Evolutionary conservation across 495 filamentous ascomycete genomes (phyloP).

Genomic region (Aspergillus avenaceus): DNA sequence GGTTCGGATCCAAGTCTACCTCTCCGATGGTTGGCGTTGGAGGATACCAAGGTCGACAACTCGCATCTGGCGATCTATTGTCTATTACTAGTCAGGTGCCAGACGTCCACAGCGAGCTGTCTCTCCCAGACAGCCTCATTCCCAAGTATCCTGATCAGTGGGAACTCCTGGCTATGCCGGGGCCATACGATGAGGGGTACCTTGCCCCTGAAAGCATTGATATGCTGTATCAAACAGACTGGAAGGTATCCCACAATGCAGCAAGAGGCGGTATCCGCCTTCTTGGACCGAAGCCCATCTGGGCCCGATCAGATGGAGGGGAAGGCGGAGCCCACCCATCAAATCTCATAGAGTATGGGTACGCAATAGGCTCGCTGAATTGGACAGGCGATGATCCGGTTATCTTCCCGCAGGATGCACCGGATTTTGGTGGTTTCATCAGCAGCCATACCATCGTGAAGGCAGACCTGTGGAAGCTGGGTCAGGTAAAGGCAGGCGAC

Average conservation of each 20-base stretch:
- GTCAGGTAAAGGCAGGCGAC: constrained; percentile 58
- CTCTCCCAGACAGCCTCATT: constrained; percentile 35
- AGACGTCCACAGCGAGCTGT: constrained; percentile 17
- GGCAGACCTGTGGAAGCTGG: constrained; percentile 56
- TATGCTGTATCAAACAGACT: constrained; percentile 52
- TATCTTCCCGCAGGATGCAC: constrained; percentile 55
- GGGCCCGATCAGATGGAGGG: constrained; percentile 53
- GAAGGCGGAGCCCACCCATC: constrained; percentile 58
- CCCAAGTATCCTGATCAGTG: constrained; percentile 41
- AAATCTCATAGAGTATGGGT: constrained; percentile 58
- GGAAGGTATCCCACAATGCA: constrained; percentile 57
- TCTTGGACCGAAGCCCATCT: constrained; percentile 51
- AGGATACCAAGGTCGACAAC: constrained; percentile 54
- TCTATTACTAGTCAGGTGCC: constrained; percentile 28
- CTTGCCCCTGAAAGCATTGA: constrained; percentile 47
- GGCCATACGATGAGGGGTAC: constrained; percentile 55
- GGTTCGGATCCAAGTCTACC: constrained; percentile 57
- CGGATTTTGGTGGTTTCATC: constrained; percentile 58
- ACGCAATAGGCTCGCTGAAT: constrained; percentile 50
- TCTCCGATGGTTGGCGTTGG: constrained; percentile 52
- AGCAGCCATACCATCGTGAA: constrained; percentile 50
- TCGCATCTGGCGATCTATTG: constrained; percentile 51
- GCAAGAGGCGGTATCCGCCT: constrained; percentile 54
- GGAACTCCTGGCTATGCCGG: constrained; percentile 51
- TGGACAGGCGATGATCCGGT: constrained; percentile 56